Percentiles rank a stretch among this genome's conserved stretches.
Conservation (phyloP, 768 basidiomycete species). For the Leccinum incarnatum region DNA sequence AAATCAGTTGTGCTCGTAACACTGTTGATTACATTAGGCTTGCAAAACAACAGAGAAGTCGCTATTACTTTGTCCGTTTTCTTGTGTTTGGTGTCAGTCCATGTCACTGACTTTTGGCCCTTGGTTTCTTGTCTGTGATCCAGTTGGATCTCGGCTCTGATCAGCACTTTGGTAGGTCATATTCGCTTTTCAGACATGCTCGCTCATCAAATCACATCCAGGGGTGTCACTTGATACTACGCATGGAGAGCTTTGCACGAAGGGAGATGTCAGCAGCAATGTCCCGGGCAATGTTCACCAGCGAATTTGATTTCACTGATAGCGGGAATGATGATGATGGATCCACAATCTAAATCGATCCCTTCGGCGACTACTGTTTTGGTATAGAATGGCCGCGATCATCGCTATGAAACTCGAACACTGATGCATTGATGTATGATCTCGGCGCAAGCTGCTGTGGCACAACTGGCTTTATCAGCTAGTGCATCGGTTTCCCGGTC, state of each 20-base stretch:
- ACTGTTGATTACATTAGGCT: neutral
- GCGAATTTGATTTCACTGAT: conserved; percentile 1
- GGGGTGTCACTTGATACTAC: conserved; percentile 26
- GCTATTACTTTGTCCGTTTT: conserved; percentile 13
- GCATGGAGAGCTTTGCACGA: conserved; percentile 21
- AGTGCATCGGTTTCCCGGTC: neutral
- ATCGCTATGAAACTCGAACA: neutral
- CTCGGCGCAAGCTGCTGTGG: neutral
- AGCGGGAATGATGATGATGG: neutral
- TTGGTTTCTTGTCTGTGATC: neutral
- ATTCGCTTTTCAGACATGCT: neutral
- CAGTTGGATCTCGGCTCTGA: conserved; percentile 16
- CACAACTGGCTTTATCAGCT: neutral
- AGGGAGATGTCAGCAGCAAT: neutral
- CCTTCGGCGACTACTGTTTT: neutral
- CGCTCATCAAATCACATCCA: neutral
- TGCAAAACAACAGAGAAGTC: conserved; percentile 1
- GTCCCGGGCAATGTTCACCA: conserved; percentile 10
- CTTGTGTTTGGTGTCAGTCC: neutral
- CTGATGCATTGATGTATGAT: neutral
- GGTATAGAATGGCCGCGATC: neutral
- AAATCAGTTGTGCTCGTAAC: conserved; percentile 2
- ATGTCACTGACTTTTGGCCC: conserved; percentile 1
- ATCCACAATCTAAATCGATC: neutral
- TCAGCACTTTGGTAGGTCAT: conserved; percentile 13